Percentiles rank a stretch among this genome's conserved stretches.
Conservation (phyloP, 257 asterid species). For the Solanum chilense region DNA sequence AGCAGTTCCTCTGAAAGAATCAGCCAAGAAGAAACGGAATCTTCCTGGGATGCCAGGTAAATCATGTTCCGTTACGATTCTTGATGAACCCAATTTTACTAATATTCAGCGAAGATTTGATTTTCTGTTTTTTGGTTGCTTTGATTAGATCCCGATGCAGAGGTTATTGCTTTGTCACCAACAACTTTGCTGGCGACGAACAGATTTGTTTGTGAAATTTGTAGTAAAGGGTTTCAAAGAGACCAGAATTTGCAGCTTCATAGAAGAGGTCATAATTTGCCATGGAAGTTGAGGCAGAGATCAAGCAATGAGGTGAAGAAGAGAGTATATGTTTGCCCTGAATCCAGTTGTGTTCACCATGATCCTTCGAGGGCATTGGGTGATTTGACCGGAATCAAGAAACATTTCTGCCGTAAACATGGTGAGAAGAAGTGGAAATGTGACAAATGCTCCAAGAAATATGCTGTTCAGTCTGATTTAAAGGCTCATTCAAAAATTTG, state of each 20-base stretch:
- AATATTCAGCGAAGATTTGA: background rate
- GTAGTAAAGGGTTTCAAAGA: slow-evolving; percentile 78
- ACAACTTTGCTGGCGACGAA: slow-evolving; percentile 60
- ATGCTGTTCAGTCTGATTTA: slow-evolving; percentile 91
- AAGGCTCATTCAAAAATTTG: slow-evolving; percentile 84
- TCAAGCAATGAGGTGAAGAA: slow-evolving; percentile 53
- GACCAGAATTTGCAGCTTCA: slow-evolving; percentile 94
- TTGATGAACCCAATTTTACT: background rate
- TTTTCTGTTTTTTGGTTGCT: background rate
- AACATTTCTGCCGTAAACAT: slow-evolving; percentile 82
- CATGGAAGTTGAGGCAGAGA: slow-evolving; percentile 80
- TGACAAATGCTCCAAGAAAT: slow-evolving; percentile 68
- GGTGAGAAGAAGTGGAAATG: slow-evolving; percentile 95
- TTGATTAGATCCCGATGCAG: slow-evolving; percentile 72
- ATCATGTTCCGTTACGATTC: background rate
- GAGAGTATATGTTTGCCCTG: slow-evolving; percentile 81
- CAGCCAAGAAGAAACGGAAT: slow-evolving; percentile 63
- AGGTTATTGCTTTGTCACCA: slow-evolving; percentile 79
- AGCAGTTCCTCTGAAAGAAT: slow-evolving; percentile 20
- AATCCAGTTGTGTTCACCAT: slow-evolving; percentile 66
- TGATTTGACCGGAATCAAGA: slow-evolving; percentile 83
- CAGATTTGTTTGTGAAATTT: slow-evolving; percentile 78
- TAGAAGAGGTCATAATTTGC: slow-evolving; percentile 78
- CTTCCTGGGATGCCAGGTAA: slow-evolving; percentile 96
- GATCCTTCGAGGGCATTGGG: slow-evolving; percentile 75